Base-by-base conservation (phyloP, 2,329 filamentous ascomycete species). In the Fusarium odoratissimum region DNA sequence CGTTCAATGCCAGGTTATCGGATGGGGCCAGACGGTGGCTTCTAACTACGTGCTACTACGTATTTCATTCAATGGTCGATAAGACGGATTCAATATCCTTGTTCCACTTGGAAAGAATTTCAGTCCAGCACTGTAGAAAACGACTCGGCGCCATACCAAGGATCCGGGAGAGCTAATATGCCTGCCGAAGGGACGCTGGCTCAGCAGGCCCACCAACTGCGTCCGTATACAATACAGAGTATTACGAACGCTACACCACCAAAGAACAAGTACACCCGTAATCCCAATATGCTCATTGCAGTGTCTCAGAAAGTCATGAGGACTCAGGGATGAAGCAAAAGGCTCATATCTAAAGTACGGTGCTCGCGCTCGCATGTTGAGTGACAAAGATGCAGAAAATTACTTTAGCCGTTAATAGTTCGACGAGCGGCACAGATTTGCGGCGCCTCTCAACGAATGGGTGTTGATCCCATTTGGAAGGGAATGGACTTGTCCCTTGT, bases 1-100 rank as follows among this genome's bases (percentile, higher is more conserved):
- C 66, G 69, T 73, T 69, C 69, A 63, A 44, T 70, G 69, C 72
- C 74, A 75, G 75, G 74, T 75, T 75, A 72, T 74, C 69, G 72
- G 70, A 76, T 65, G 74, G 72, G 70, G 72, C 68, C 65, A 69
- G 72, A 71, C 69, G 74, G 75, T 77, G 75, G 75, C 75, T 77
- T 76, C 64, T 67, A 61, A 72, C 73, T 63, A 68, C 31, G 31
- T 68, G 23, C 64, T 67, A 49, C 40, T 57, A 46, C 41, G 55
- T 57, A 63, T 68, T 40, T 56, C 30, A 72, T 75, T 77, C 72
- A 75, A 67, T 76, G 64, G 74, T 68, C 40, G 60, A 77, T 71
- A 60, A 73, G 55, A 33, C 56, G 59, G 67, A 45, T 70, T 62
- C 56, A 61, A 60, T 57, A 65, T 44, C 69, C 64, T 40, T 59